Base-by-base conservation (phyloP, 2,329 filamentous ascomycete species). In the Trichoderma pleuroti region DNA sequence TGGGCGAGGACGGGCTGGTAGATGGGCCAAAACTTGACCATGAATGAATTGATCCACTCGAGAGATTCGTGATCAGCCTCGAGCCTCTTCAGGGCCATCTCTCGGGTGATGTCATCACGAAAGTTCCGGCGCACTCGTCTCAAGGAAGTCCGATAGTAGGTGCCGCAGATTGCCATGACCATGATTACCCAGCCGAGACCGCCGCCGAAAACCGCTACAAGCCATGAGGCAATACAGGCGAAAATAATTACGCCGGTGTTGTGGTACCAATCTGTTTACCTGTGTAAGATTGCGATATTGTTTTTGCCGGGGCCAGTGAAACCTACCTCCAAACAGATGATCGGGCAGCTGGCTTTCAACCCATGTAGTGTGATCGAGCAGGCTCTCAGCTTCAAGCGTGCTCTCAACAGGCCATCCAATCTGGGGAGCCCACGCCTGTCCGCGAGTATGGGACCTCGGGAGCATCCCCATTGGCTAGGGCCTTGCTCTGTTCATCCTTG, bases 11-110 rank as follows among this genome's bases (percentile, higher is more conserved):
- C 93, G 1, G 96, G 96, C 69, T 96, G 93, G 80, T 97, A 98
- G 77, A 99, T 99, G 73, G 96, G 96, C 96, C 96, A 99, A 84
- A 99, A 99, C 80, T 99, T 99, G 82, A 97, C 90, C 76, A 99
- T 80, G 83, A 99, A 99, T 76, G 93, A 97, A 85, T 99, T 99
- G 81, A 99, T 98, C 96, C 96, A 99, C 81, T 99, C 96, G 62
- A 99, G 85, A 70, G 92, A 96, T 82, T 99, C 96, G 30, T 90
- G 90, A 76, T 99, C 96, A 10, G 90, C 96, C 76, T 98, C 96
- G 68, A 99, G 85, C 76, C 88, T 92, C 81, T 91, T 91, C 81
- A 98, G 92, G 14, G 92, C 91, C 86, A 98, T 87, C 80, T 98
- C 94, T 68, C 96, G 91, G 72, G 91, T 91, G 75, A 99, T 88